phyloP scores from a whole-genome alignment of 2,329 filamentous ascomycete genomes.

The Massarina eburnea region DNA sequence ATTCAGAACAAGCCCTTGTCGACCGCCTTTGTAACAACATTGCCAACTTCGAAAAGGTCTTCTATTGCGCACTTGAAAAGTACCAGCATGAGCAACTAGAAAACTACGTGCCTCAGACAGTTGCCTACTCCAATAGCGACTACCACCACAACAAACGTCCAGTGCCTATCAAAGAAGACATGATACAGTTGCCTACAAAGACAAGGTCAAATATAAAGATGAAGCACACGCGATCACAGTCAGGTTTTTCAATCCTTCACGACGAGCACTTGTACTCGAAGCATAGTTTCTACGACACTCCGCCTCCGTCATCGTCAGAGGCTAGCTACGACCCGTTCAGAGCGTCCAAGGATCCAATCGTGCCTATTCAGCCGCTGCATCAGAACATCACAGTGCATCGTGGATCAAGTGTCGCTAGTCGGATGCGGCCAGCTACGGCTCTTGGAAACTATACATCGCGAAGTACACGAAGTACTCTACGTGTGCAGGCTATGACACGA shows the following conservation, averaged over 20 bases:
- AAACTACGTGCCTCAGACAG: slow-evolving; percentile 67
- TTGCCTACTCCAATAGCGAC: slow-evolving; percentile 86
- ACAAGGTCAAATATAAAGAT: slow-evolving; percentile 3
- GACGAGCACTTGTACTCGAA: slow-evolving; percentile 54
- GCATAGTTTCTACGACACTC: slow-evolving; percentile 51
- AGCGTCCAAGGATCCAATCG: slow-evolving; percentile 61
- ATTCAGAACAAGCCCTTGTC: slow-evolving; percentile 70
- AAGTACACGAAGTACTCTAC: slow-evolving; percentile 43
- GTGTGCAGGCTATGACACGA: slow-evolving; percentile 44
- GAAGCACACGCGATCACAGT: slow-evolving; percentile 50
- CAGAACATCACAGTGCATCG: slow-evolving; percentile 71
- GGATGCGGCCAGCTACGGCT: slow-evolving; percentile 40
- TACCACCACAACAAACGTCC: slow-evolving; percentile 61
- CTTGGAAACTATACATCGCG: slow-evolving; percentile 39
- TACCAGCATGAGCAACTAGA: slow-evolving; percentile 85
- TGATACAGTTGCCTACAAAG: slow-evolving; percentile 39
- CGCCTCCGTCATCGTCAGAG: slow-evolving; percentile 49
- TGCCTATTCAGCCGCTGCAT: slow-evolving; percentile 57
- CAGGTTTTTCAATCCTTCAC: slow-evolving; percentile 59
- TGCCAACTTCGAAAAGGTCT: slow-evolving; percentile 86
- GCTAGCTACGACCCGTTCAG: slow-evolving; percentile 84
- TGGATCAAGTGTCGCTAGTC: slow-evolving; percentile 36
- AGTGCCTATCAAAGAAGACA: slow-evolving; percentile 24
- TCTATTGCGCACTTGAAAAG: slow-evolving; percentile 81
- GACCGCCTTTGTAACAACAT: slow-evolving; percentile 66